Evolutionary conservation across 169 alveolate species (phyloP), one percentile per base, ranked within the genome.

Genomic region (Plasmodium malariae): DNA sequence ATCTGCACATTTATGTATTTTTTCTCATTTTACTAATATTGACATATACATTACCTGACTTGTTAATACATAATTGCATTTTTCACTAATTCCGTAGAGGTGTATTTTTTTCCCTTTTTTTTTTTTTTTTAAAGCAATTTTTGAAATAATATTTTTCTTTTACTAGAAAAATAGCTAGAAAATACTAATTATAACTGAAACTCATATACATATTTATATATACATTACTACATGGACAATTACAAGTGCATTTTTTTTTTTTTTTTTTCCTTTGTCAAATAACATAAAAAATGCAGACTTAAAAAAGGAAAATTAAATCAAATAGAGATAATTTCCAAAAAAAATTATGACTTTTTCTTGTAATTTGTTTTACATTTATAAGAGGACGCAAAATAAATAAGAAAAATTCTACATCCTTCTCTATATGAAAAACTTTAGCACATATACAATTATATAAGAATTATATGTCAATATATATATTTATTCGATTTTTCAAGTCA

Each of bases 341-440:
- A n/a, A 30, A 62, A 28, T 73, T 73, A 73, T 26, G 26, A 73
- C 45, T 3, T 73, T 26, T 54, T 19, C 55, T 36, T n/a, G 21
- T 34, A 54, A 51, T 12, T 24, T n/a, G 26, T 54, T 24, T 73
- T 19, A 60, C 11, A 55, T 19, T 65, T 24, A 65, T 65, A 30
- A 32, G 28, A 55, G 87, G 51, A 72, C 55, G 87, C 72, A 73
- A 73, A 73, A 70, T 19, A 36, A 70, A 19, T 2, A 73, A 73
- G 71, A 72, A 55, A 73, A 73, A 55, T 73, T 55, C 54, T 36
- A 54, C 30, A 30, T 60, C 57, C 65, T 21, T 21, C 12, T 55
- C 36, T 34, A 17, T 11, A 24, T 28, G 40, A 12, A 36, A 49
- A 14, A 7, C 28, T 36, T 68, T 7, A 68, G 37, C 7, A 34